phyloP scores from a whole-genome alignment of 1,139 yeast genomes.

The Spathaspora sp. region DNA sequence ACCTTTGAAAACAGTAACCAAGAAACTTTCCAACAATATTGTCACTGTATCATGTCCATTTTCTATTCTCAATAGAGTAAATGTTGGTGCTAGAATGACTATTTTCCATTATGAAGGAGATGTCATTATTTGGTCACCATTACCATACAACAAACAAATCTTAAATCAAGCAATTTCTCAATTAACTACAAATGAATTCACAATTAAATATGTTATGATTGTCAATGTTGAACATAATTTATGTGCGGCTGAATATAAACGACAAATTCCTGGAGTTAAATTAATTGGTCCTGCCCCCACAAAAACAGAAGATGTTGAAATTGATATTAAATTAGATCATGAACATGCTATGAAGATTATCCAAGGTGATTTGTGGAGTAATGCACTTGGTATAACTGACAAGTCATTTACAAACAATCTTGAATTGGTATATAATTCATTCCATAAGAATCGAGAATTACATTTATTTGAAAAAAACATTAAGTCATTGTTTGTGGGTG shows the following conservation, averaged over 20 bases:
- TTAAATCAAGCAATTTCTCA: slow-evolving; percentile 5
- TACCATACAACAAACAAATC: slow-evolving; percentile 9
- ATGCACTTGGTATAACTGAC: slow-evolving; percentile 19
- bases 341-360: slow-evolving; percentile 7
- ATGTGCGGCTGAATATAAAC: slow-evolving; percentile 10
- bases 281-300: slow-evolving; percentile 9
- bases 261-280: slow-evolving; percentile 9
- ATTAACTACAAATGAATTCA: slow-evolving; percentile 5
- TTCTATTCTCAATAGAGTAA: slow-evolving; percentile 3
- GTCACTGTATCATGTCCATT: slow-evolving; percentile 11
- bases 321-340: slow-evolving; percentile 7
- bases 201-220: slow-evolving; percentile 8
- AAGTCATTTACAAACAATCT: slow-evolving; percentile 26
- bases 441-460: slow-evolving; percentile 49
- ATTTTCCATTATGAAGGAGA: slow-evolving; percentile 9
- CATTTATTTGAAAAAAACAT: slow-evolving; percentile 40
- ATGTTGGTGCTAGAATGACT: slow-evolving; percentile 11
- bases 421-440: slow-evolving; percentile 47
- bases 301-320: neutral
- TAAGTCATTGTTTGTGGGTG: slow-evolving; percentile 47
- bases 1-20: slow-evolving; percentile 7
- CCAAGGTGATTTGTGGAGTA: slow-evolving; percentile 4
- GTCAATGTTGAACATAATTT: slow-evolving; percentile 10
- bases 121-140: slow-evolving; percentile 10
- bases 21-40: slow-evolving; percentile 7